These are phyloP conservation scores for Aechmea fasciata DNA, from an alignment of 176 grass and related monocot species.

Conservation along the genomic window DNA sequence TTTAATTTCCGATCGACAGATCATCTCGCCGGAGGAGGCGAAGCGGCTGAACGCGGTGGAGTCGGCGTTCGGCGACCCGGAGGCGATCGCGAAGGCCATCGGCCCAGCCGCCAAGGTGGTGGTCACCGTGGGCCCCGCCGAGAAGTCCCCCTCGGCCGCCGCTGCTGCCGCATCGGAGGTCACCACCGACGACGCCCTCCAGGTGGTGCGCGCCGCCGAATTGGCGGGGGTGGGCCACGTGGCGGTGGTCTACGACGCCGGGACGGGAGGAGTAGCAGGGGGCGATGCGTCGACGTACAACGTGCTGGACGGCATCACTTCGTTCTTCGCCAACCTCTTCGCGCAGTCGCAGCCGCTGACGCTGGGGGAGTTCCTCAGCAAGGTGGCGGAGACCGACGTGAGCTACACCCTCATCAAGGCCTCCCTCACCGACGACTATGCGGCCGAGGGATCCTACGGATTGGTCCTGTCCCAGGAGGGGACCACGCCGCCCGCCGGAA, in stretches of 20 bases:
- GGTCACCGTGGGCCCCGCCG: slow-evolving; percentile 48
- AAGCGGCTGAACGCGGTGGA: slow-evolving; percentile 65
- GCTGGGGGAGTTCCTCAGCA: slow-evolving; percentile 63
- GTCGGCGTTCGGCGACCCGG: slow-evolving; percentile 43
- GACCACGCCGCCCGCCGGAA: not conserved
- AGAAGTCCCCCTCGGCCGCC: slow-evolving; percentile 41
- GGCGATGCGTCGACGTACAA: slow-evolving; percentile 35
- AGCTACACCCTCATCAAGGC: slow-evolving; percentile 79
- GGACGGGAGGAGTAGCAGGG: not conserved
- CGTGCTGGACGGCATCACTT: slow-evolving; percentile 70
- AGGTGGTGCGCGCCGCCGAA: slow-evolving; percentile 70
- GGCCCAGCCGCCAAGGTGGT: slow-evolving; percentile 81
- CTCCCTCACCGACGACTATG: slow-evolving; percentile 68
- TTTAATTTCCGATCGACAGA: not conserved
- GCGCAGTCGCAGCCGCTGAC: slow-evolving; percentile 41
- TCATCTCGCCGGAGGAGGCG: slow-evolving; percentile 68
- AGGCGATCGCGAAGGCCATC: slow-evolving; percentile 88
- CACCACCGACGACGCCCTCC: slow-evolving; percentile 75
- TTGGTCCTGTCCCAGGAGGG: slow-evolving; percentile 59
- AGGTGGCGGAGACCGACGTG: slow-evolving; percentile 67
- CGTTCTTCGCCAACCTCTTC: slow-evolving; percentile 72
- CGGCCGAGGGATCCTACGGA: slow-evolving; percentile 46
- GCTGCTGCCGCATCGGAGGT: slow-evolving; percentile 8
- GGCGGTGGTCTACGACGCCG: slow-evolving; percentile 55
- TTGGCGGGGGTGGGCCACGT: slow-evolving; percentile 69